These are phyloP conservation scores for Incumbomyces lentus DNA, from an alignment of 2,329 filamentous ascomycete species.

Conservation along the genomic window DNA sequence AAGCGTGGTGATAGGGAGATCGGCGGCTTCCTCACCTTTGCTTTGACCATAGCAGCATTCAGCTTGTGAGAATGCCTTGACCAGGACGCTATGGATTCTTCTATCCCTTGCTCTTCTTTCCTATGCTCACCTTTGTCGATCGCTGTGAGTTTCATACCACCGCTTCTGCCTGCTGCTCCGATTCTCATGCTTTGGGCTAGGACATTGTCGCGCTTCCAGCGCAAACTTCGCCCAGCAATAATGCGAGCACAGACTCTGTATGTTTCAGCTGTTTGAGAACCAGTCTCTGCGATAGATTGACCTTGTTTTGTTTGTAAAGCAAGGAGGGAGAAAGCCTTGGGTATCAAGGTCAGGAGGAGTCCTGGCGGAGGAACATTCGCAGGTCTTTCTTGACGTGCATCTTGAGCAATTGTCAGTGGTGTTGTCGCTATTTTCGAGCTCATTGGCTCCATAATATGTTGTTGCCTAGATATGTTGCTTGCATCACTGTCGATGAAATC, in stretches of 20 bases:
- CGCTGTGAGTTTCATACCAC: conserved; percentile 84
- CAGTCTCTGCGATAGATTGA: not conserved
- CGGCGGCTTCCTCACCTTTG: conserved; percentile 43
- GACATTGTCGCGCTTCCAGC: conserved; percentile 84
- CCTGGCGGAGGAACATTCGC: conserved; percentile 85
- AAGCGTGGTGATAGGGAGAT: conserved; percentile 8
- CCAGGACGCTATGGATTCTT: conserved; percentile 68
- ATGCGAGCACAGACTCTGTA: conserved; percentile 47
- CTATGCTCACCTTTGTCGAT: conserved; percentile 73
- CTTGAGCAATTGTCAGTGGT: not conserved
- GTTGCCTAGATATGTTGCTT: no score
- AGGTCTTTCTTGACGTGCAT: conserved; percentile 43
- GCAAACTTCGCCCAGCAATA: conserved; percentile 70
- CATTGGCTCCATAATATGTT: no score
- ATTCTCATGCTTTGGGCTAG: conserved; percentile 84
- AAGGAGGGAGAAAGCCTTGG: conserved; percentile 49
- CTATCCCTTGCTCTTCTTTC: conserved; percentile 74
- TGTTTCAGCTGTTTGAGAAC: conserved; percentile 2
- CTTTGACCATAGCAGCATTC: conserved; percentile 44
- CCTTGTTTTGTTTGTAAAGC: conserved; percentile 14
- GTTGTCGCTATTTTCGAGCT: not conserved
- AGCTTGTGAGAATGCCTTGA: conserved; percentile 64
- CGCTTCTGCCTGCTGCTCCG: conserved; percentile 56
- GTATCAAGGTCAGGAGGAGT: conserved; percentile 66
- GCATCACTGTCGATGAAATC: conserved; percentile 37